phyloP scores from a whole-genome alignment of 1,284 basidiomycete genomes.

The Apiotrichum porosum region DNA sequence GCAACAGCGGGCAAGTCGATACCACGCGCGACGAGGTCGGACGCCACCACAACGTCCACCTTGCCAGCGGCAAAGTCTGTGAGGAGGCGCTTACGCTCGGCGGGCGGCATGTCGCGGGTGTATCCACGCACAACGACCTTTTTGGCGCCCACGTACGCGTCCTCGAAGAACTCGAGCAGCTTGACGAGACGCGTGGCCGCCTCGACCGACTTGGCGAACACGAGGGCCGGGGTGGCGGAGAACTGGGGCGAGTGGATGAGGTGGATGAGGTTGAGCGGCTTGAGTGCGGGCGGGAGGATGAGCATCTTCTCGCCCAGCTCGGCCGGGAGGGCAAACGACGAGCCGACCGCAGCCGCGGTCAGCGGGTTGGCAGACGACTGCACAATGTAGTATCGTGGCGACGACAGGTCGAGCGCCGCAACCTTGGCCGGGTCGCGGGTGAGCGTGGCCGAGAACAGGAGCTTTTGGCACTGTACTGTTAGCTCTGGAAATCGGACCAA shows the following conservation, averaged over 20 bases:
- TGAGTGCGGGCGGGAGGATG: slow-evolving; percentile 70
- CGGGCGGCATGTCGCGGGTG: slow-evolving; percentile 74
- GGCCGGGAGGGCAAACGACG: slow-evolving; percentile 75
- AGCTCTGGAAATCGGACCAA: slow-evolving; percentile 17
- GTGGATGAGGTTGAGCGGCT: slow-evolving; percentile 85
- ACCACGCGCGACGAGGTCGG: slow-evolving; percentile 93
- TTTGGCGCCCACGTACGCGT: slow-evolving; percentile 48
- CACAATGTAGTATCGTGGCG: slow-evolving; percentile 86
- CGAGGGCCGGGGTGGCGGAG: slow-evolving; percentile 56
- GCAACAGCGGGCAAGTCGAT: slow-evolving; percentile 88
- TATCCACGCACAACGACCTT: slow-evolving; percentile 62
- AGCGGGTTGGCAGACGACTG: slow-evolving; percentile 48
- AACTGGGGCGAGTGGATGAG: slow-evolving; percentile 58
- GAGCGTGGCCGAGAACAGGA: slow-evolving; percentile 94
- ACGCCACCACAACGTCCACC: slow-evolving; percentile 90
- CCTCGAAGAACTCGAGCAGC: slow-evolving; percentile 77
- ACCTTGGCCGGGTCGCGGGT: slow-evolving; percentile 92
- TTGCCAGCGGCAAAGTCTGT: slow-evolving; percentile 74
- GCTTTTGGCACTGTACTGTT: slow-evolving; percentile 74
- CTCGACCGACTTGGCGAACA: slow-evolving; percentile 95
- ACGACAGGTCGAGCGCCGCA: slow-evolving; percentile 67
- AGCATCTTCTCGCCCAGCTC: slow-evolving; percentile 79
- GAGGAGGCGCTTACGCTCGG: slow-evolving; percentile 71
- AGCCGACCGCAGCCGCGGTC: slow-evolving; percentile 45
- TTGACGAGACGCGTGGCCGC: slow-evolving; percentile 76